Percentiles rank a stretch among this genome's conserved stretches.
phyloP scores from a whole-genome alignment of 306 rosid species.

The Rosa multiflora region DNA sequence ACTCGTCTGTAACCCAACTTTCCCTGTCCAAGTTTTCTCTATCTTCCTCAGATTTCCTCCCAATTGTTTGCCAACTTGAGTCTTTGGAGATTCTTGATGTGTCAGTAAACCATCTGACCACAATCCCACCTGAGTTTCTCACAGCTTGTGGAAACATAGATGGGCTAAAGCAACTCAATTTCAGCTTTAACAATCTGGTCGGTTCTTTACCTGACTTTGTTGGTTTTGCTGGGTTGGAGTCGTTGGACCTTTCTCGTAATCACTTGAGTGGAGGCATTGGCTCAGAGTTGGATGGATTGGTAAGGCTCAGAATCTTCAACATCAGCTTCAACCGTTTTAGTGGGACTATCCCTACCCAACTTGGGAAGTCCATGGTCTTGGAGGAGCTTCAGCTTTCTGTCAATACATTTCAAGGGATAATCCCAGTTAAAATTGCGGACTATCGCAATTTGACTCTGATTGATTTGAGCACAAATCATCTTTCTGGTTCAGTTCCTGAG shows the following conservation, averaged over 20 bases:
- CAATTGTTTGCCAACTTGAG: conserved; percentile 51
- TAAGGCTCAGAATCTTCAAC: conserved; percentile 46
- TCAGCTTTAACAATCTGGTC: conserved; percentile 41
- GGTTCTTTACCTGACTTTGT: conserved; percentile 51
- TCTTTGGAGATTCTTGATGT: conserved; percentile 61
- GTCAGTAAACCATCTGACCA: conserved; percentile 35
- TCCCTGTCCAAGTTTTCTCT: conserved; percentile 35
- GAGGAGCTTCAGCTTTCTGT: conserved; percentile 55
- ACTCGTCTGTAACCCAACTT: conserved; percentile 36
- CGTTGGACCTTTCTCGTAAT: conserved; percentile 68
- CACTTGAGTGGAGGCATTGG: background rate
- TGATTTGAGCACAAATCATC: conserved; percentile 35
- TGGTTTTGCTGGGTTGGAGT: conserved; percentile 58
- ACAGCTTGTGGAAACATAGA: conserved; percentile 50
- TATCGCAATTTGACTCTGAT: conserved; percentile 44
- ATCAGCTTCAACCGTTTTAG: conserved; percentile 26
- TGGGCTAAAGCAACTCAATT: conserved; percentile 47
- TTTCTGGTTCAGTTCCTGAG: conserved; percentile 46
- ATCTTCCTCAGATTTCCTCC: conserved; percentile 42
- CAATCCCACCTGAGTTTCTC: conserved; percentile 51
- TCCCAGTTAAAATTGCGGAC: conserved; percentile 44
- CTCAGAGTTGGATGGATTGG: conserved; percentile 48
- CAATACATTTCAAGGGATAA: conserved; percentile 32
- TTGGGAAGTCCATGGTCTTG: conserved; percentile 52
- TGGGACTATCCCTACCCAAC: conserved; percentile 48